Conservation (phyloP, 345 rosid species). For the Populus simonii region DNA sequence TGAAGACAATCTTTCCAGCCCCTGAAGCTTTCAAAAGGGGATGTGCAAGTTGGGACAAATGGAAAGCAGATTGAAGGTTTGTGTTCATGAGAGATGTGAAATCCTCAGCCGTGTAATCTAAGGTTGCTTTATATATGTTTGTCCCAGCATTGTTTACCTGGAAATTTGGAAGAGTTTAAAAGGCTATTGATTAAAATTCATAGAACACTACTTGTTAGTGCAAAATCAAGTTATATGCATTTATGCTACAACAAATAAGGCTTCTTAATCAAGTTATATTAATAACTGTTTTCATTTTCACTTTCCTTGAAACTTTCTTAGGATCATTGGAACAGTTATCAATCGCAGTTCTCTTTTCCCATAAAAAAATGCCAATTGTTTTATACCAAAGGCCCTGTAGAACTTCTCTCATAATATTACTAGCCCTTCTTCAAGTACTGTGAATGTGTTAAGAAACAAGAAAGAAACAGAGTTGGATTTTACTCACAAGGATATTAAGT, state of each 20-base stretch:
- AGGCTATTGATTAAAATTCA: background rate
- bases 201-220: background rate
- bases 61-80: conserved; percentile 1
- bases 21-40: conserved; percentile 3
- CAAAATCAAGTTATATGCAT: background rate
- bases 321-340: no score
- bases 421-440: no score
- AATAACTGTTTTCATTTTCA: no score
- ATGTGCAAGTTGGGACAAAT: background rate
- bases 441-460: no score
- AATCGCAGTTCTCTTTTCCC: no score
- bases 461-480: no score
- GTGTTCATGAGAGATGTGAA: background rate
- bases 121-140: background rate
- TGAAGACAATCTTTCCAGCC: background rate
- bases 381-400: no score
- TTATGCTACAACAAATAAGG: background rate
- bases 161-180: background rate
- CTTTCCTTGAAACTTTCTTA: no score
- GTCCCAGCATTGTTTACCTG: conserved; percentile 1
- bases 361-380: no score
- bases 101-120: background rate
- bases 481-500: background rate
- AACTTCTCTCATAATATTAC: no score
- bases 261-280: no score